These are phyloP conservation scores for Bretziella fagacearum DNA, from an alignment of 2,329 filamentous ascomycete species.

Conservation along the genomic window DNA sequence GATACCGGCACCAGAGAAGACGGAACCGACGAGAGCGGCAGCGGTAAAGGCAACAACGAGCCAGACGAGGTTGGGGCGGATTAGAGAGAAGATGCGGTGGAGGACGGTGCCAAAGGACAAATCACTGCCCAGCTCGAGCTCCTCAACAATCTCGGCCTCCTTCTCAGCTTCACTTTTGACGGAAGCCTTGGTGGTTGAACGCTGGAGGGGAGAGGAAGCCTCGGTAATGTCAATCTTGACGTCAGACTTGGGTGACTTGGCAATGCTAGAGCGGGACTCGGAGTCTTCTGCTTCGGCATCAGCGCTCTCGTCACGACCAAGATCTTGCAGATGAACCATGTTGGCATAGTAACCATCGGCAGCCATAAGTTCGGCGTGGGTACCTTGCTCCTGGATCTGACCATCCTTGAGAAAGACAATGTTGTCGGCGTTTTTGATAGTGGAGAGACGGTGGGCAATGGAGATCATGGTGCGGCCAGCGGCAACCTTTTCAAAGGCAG, in stretches of 20 bases:
- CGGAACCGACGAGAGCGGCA: constrained; percentile 37
- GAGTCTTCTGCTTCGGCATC: constrained; percentile 18
- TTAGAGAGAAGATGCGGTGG: constrained; percentile 23
- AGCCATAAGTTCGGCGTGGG: constrained; percentile 40
- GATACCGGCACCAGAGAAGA: constrained; percentile 36
- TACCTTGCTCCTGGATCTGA: constrained; percentile 44
- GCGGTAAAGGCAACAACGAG: constrained; percentile 27
- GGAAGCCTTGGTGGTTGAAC: constrained; percentile 26
- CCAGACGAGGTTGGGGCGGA: constrained; percentile 25
- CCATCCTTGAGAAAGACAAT: constrained; percentile 50
- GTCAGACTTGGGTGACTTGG: constrained; percentile 19
- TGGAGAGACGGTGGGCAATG: constrained; percentile 46
- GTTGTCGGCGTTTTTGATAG: constrained; percentile 45
- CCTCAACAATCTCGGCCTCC: constrained; percentile 20
- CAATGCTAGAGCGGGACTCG: constrained; percentile 21
- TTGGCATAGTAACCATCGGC: constrained; percentile 33
- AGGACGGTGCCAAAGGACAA: constrained; percentile 26
- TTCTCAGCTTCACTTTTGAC: constrained; percentile 20
- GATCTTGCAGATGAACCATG: constrained; percentile 31
- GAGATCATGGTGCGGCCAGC: constrained; percentile 45
- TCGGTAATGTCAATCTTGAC: constrained; percentile 23
- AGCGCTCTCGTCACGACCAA: constrained; percentile 18
- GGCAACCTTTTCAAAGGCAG: constrained; percentile 28
- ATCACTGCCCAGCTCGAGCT: constrained; percentile 24
- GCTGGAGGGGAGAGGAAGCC: constrained; percentile 22